Evolutionary conservation across 2,329 filamentous ascomycete species (phyloP), one percentile per base, ranked within the genome.

Genomic region (Colletotrichum karsti): DNA sequence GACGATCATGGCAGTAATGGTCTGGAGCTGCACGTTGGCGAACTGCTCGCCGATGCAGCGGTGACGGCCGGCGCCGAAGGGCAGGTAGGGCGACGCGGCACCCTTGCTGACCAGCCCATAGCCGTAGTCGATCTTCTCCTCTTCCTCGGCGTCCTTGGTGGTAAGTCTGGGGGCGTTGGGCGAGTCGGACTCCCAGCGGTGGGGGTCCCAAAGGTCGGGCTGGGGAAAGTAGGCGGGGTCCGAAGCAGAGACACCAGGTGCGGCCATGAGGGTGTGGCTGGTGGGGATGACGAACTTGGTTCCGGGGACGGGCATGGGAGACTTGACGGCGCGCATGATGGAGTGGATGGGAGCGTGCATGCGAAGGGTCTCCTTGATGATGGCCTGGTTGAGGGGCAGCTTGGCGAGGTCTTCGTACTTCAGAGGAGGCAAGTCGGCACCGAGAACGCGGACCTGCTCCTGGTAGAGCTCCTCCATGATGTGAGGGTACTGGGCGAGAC

Each of bases 1-100:
- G 42, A 97, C 92, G 72, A 95, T 83, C 66, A 90, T 90, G 56
- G 91, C 93, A 12, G 91, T 84, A 72, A 98, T 97, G 48, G 93
- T 94, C 77, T 95, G 92, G 70, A 98, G 85, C 82, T 98, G 95
- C 65, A 97, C 87, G 78, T 97, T 97, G 73, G 95, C 95, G 79
- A 98, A 98, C 76, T 97, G 94, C 85, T 98, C 95, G 72, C 95
- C 95, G 76, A 98, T 98, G 82, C 95, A 98, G 72, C 95, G 88
- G 82, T 98, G 95, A 73, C 95, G 87, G 44, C 95, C 95, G 30
- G 95, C 95, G 66, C 95, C 95, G 77, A 98, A 98, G 2, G 95
- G 95, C 53, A 98, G 88, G 79, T 98, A 98, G 0, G 95, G 95
- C 58, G 93, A 97, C 67, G 89, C 90, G 13, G 93, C 91, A 63